phyloP scores from a whole-genome alignment of 257 asterid species.

The Capsicum baccatum region DNA sequence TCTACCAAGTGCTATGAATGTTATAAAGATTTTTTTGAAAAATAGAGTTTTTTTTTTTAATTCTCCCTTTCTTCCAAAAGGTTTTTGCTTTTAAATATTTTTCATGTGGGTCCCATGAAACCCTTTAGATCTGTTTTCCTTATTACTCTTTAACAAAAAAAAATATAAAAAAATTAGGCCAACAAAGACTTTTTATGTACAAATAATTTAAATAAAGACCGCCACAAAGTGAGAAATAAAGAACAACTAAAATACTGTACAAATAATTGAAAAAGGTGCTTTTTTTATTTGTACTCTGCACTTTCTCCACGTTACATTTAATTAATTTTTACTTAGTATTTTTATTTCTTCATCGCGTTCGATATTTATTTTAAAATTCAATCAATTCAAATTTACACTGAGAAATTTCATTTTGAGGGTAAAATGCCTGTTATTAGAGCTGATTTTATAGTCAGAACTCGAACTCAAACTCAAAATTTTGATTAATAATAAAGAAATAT shows the following conservation, averaged over 20 bases:
- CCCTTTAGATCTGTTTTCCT: conserved; percentile 33
- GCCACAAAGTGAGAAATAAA: conserved; percentile 22
- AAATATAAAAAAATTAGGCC: neutral
- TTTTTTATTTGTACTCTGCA: conserved; percentile 29
- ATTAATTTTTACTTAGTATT: neutral
- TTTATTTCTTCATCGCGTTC: neutral
- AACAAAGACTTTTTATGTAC: conserved; percentile 11
- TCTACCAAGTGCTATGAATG: conserved; percentile 24
- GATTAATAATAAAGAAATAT: too few relatives aligned
- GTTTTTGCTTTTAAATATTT: neutral
- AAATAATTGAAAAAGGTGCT: conserved; percentile 22
- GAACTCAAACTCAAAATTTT: too few relatives aligned
- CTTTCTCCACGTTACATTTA: conserved; percentile 34
- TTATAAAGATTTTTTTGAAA: neutral
- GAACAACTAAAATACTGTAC: neutral
- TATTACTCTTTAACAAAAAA: neutral
- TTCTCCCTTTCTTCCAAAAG: neutral
- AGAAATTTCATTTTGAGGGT: too few relatives aligned
- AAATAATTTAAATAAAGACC: neutral
- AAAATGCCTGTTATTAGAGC: too few relatives aligned
- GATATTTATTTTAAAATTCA: too few relatives aligned
- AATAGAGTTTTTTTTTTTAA: neutral
- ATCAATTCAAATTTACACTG: too few relatives aligned
- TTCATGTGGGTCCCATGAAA: neutral
- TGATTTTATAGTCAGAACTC: too few relatives aligned